These are phyloP conservation scores for Aegilops longissima DNA, from an alignment of 176 grass and related monocot species.

Conservation along the genomic window DNA sequence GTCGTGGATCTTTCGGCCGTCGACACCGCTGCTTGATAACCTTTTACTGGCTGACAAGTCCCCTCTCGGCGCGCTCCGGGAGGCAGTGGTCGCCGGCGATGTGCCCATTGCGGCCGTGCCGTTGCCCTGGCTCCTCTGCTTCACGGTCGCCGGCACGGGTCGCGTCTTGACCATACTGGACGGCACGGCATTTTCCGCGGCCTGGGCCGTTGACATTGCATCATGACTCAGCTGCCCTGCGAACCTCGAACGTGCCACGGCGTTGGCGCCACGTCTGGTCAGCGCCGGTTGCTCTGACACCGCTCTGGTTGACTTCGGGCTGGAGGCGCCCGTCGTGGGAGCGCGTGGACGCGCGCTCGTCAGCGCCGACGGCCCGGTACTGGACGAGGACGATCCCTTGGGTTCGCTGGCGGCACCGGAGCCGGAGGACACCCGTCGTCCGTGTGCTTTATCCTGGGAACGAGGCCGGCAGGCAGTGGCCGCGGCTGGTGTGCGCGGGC, in stretches of 20 bases:
- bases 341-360: background rate
- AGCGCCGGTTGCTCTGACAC: background rate
- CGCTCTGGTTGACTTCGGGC: slow-evolving; percentile 7
- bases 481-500: slow-evolving; percentile 4
- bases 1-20: background rate
- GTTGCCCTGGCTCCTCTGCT: background rate
- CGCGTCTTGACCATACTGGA: background rate
- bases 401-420: background rate
- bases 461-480: background rate
- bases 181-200: background rate
- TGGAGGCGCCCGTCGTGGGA: background rate
- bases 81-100: background rate
- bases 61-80: background rate
- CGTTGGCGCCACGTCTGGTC: slow-evolving; percentile 22
- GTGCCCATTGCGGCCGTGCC: background rate
- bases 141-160: background rate
- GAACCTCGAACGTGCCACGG: slow-evolving; percentile 25
- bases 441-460: background rate
- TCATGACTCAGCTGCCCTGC: background rate
- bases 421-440: background rate
- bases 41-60: background rate
- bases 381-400: background rate
- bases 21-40: background rate
- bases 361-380: background rate
- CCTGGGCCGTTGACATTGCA: slow-evolving; percentile 6